Evolutionary conservation across 2,329 filamentous ascomycete species (phyloP).

Genomic region (Aspergillus hortae): DNA sequence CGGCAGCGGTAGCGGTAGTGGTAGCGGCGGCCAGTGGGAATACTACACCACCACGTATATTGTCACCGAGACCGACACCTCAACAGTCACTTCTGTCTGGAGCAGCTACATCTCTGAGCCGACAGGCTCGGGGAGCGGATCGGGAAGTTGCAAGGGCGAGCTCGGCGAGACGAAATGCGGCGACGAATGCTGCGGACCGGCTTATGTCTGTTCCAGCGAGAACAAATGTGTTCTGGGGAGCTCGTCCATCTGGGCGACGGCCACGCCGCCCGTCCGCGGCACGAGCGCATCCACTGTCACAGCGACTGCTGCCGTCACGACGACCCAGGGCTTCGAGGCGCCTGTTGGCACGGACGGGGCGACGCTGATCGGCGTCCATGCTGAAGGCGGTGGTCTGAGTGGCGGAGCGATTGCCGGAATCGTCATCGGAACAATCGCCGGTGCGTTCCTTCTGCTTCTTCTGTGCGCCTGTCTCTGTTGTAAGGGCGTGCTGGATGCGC

Average conservation of each 20-base stretch:
- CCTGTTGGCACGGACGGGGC: constrained; percentile 43
- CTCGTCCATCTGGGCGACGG: constrained; percentile 37
- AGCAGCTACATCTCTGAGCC: constrained; percentile 40
- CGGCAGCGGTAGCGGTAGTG: constrained; percentile 12
- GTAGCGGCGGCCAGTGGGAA: constrained; percentile 46
- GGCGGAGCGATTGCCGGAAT: constrained; percentile 51
- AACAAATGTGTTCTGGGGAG: constrained; percentile 39
- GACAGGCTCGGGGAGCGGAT: constrained; percentile 16
- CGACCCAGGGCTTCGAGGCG: constrained; percentile 44
- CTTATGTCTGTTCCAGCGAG: constrained; percentile 40
- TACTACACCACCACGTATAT: constrained; percentile 57
- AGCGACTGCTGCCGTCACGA: constrained; percentile 37
- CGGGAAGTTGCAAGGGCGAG: constrained; percentile 45
- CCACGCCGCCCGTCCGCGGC: constrained; percentile 40
- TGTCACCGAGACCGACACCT: constrained; percentile 48
- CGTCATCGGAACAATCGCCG: constrained; percentile 47
- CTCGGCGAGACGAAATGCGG: constrained; percentile 44
- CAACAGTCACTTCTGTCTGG: constrained; percentile 53
- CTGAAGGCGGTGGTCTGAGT: constrained; percentile 38
- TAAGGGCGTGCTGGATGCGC: constrained; percentile 36
- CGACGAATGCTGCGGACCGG: constrained; percentile 42
- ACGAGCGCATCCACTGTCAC: constrained; percentile 47
- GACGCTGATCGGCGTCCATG: constrained; percentile 31
- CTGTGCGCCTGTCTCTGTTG: constrained; percentile 44
- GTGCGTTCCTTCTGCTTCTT: constrained; percentile 43